phyloP scores from a whole-genome alignment of 2,329 filamentous ascomycete genomes.

The Penicillium occitanis region DNA sequence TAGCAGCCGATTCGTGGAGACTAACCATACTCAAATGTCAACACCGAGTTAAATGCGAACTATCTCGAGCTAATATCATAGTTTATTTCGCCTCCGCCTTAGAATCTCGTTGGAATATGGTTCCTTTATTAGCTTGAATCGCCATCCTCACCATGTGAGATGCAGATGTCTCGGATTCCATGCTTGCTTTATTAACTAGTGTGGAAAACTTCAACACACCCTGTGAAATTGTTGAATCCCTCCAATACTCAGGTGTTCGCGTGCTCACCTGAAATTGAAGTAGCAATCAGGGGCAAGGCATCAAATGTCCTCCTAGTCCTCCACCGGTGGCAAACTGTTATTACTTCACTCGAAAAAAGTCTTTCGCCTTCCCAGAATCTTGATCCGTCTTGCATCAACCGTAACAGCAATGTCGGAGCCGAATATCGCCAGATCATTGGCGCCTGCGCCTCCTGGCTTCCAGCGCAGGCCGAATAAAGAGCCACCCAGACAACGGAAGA shows the following conservation, averaged over 20 bases:
- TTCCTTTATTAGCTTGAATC: background rate
- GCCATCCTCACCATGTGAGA: background rate
- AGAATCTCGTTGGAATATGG: background rate
- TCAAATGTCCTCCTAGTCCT: background rate
- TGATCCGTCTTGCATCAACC: background rate
- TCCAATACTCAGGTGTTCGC: background rate
- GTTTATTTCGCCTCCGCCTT: slow-evolving; percentile 10
- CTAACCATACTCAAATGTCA: background rate
- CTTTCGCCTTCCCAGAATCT: background rate
- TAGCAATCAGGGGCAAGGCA: background rate
- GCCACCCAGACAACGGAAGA: slow-evolving; percentile 15
- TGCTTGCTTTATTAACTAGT: background rate
- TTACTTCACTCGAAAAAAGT: background rate
- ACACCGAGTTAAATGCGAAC: background rate
- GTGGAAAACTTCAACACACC: background rate
- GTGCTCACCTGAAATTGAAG: background rate
- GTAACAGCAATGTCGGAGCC: slow-evolving; percentile 15
- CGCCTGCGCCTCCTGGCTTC: slow-evolving; percentile 20
- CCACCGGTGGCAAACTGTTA: background rate
- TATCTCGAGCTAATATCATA: background rate
- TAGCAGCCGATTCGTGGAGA: slow-evolving; percentile 10
- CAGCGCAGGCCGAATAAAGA: slow-evolving; percentile 18
- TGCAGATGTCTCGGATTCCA: slow-evolving; percentile 4
- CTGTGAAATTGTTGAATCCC: background rate
- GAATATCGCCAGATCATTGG: slow-evolving; percentile 17